These are phyloP conservation scores for Thalassiosira hispida DNA, from an alignment of 352 stramenopile genomes.

Conservation along the genomic window DNA sequence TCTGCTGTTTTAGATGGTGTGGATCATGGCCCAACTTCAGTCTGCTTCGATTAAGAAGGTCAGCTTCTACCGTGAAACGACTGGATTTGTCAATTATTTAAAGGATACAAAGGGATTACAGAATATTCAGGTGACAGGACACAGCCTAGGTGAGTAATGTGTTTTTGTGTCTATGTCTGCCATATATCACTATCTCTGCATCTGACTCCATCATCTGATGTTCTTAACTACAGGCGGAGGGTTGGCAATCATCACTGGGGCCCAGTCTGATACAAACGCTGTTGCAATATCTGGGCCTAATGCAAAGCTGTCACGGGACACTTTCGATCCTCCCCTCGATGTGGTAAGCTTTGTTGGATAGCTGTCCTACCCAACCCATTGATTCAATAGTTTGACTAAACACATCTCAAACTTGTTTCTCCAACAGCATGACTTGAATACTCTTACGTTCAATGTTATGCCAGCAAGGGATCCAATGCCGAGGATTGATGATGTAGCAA, in stretches of 20 bases:
- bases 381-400: not conserved
- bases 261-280: slow-evolving; percentile 57
- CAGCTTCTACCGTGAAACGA: slow-evolving; percentile 61
- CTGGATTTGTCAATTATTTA: slow-evolving; percentile 60
- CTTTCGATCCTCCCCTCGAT: slow-evolving; percentile 61
- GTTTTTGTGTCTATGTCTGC: slow-evolving; percentile 11
- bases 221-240: slow-evolving; percentile 31
- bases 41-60: slow-evolving; percentile 48
- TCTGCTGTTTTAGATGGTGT: too few species aligned
- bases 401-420: too few species aligned
- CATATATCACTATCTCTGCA: not conserved
- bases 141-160: slow-evolving; percentile 57
- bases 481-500: slow-evolving; percentile 68
- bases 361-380: not conserved
- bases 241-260: slow-evolving; percentile 71
- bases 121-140: slow-evolving; percentile 61
- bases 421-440: slow-evolving; percentile 54
- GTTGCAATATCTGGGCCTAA: slow-evolving; percentile 79
- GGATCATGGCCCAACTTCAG: slow-evolving; percentile 31
- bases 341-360: slow-evolving; percentile 1
- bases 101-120: slow-evolving; percentile 34
- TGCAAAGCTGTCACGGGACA: slow-evolving; percentile 63
- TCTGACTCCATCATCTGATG: not conserved
- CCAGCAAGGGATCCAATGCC: slow-evolving; percentile 67
- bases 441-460: slow-evolving; percentile 75